Base-by-base conservation (phyloP, 1,284 basidiomycete species). In the Blastosporella zonata region DNA sequence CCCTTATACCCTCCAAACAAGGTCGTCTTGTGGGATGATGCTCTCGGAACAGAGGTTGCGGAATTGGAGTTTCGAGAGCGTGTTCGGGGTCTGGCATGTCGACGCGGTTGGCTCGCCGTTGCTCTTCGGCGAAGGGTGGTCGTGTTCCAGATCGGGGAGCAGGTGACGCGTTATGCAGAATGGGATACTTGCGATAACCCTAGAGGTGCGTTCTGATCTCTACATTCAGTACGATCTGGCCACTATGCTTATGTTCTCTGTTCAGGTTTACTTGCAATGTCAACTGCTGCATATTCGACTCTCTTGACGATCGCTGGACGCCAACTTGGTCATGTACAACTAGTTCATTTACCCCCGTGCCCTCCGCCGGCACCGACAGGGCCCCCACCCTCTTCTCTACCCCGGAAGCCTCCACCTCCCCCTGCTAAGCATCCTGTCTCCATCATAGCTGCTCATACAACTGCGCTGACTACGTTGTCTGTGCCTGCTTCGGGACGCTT, bases 1-100 rank as follows among this genome's bases (percentile, higher is more conserved):
- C 94, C 94, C n/a, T 76, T 91, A 5, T 97, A 93, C 67, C 86
- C 94, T 22, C 91, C 90, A 21, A 97, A 97, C 73, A 97, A 97
- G 72, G 90, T 94, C 39, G 78, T 97, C 48, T 67, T 97, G 39
- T 97, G 90, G 85, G 88, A 97, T 67, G 91, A 93, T 67, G 77
- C 75, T 1, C 69, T 79, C 1, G 84, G 82, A 3, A 70, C 74
- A 43, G 86, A 93, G 59, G 84, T 94, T 31, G 90, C 89, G 22
- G 91, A 96, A 66, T 78, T 97, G 46, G 93, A 97, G 69, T 97
- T 97, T 63, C 82, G 89, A 53, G 93, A 96, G 67, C 77, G 80
- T 45, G 91, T 97, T 1, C 74, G 89, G 43, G 92, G 91, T 0
- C 67, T 97, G 31, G 81, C 84, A 0, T 90, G 85, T 55, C 73